Evolutionary conservation across 306 rosid species (phyloP).

Genomic region (Vigna angularis): DNA sequence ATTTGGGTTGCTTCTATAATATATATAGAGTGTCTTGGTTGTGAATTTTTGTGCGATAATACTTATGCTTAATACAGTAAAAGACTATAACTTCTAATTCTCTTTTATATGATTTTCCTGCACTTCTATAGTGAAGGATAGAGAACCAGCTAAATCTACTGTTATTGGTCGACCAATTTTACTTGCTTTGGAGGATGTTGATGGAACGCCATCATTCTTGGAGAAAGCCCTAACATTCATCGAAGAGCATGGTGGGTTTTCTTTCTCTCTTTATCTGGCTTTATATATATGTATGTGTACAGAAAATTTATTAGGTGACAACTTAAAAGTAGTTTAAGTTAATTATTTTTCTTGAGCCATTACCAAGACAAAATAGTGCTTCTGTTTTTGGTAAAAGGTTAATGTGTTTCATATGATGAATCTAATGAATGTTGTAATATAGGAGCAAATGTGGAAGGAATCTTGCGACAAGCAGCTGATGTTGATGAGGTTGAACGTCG

Average conservation of each 20-base stretch:
- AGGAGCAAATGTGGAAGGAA: slow-evolving; percentile 94
- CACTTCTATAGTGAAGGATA: slow-evolving; percentile 65
- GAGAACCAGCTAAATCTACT: slow-evolving; percentile 62
- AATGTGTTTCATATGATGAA: slow-evolving; percentile 32
- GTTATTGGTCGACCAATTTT: slow-evolving; percentile 88
- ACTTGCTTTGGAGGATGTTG: slow-evolving; percentile 94
- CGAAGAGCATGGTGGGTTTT: slow-evolving; percentile 78
- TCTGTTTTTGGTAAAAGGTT: slow-evolving; percentile 25
- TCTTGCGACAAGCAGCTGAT: slow-evolving; percentile 97
- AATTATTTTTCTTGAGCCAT: slow-evolving; percentile 1
- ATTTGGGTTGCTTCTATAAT: slow-evolving; percentile 15
- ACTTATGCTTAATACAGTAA: slow-evolving; percentile 40
- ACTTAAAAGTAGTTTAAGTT: background rate
- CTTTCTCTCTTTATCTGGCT: background rate
- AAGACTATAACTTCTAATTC: slow-evolving; percentile 40
- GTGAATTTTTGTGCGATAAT: slow-evolving; percentile 31
- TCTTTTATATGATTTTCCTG: slow-evolving; percentile 41
- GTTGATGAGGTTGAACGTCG: slow-evolving; percentile 95
- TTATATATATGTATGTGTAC: background rate
- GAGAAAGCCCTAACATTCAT: slow-evolving; percentile 90
- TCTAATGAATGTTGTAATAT: slow-evolving; percentile 44
- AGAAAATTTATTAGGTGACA: background rate
- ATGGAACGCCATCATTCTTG: slow-evolving; percentile 93
- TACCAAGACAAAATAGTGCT: slow-evolving; percentile 11
- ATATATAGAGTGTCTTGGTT: background rate